phyloP scores from a whole-genome alignment of 2,329 filamentous ascomycete genomes.

The Ophiostoma sp. region DNA sequence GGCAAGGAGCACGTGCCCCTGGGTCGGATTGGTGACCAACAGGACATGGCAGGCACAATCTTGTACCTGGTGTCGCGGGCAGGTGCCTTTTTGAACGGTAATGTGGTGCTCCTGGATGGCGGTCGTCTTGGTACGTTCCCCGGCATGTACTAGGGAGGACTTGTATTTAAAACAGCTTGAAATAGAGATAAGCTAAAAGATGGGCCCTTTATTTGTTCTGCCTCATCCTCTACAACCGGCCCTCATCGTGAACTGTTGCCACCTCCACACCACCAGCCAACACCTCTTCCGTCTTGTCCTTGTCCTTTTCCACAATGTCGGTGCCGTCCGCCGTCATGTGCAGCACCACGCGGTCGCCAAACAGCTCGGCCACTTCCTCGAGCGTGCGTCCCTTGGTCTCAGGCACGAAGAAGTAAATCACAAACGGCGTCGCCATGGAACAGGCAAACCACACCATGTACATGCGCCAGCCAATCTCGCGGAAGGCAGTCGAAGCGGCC shows the following conservation, averaged over 20 bases:
- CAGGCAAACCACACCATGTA: slow-evolving; percentile 16
- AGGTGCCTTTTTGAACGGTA: slow-evolving; percentile 66
- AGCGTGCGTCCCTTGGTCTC: background rate
- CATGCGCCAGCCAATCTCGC: slow-evolving; percentile 21
- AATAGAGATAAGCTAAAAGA: background rate
- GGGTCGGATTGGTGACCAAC: slow-evolving; percentile 59
- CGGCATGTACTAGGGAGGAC: slow-evolving; percentile 38
- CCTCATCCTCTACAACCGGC: background rate
- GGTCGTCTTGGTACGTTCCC: slow-evolving; percentile 60
- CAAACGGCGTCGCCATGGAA: background rate
- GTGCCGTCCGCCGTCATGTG: background rate
- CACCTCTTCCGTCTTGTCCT: background rate
- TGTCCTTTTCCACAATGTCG: background rate
- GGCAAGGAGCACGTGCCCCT: slow-evolving; percentile 53
- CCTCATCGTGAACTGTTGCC: background rate
- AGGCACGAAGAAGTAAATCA: background rate
- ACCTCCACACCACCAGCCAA: background rate
- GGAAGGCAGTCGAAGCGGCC: slow-evolving; percentile 11
- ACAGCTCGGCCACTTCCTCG: background rate
- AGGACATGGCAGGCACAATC: slow-evolving; percentile 65
- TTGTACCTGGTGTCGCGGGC: slow-evolving; percentile 65
- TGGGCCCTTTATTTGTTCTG: no score
- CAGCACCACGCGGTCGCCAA: background rate
- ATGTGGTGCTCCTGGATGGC: slow-evolving; percentile 62
- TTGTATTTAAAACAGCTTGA: background rate